Percentiles rank a stretch among this genome's conserved stretches.
These are phyloP conservation scores for Haplographium delicatum DNA, from an alignment of 495 filamentous ascomycete species.

Conservation along the genomic window DNA sequence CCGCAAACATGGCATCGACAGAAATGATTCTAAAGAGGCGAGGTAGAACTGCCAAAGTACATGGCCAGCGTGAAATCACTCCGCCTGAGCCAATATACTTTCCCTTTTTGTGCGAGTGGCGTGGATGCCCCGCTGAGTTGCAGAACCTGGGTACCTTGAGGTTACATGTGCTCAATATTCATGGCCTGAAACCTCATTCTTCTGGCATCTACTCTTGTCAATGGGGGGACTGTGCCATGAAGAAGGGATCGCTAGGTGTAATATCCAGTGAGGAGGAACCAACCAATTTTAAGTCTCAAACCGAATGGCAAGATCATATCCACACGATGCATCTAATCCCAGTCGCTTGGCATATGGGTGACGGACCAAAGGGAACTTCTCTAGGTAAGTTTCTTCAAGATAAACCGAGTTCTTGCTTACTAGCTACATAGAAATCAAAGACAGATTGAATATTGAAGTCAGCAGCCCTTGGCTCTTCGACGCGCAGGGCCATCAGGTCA, in stretches of 20 bases:
- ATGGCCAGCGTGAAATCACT: background rate
- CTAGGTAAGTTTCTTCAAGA: constrained; percentile 38
- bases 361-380: constrained; percentile 47
- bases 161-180: constrained; percentile 55
- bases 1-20: constrained; percentile 1
- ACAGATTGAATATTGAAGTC: background rate
- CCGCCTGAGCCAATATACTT: constrained; percentile 22
- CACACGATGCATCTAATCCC: constrained; percentile 44
- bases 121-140: constrained; percentile 54
- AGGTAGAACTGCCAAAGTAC: constrained; percentile 5
- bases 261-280: background rate
- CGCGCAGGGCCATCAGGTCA: constrained; percentile 11
- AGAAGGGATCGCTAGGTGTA: background rate
- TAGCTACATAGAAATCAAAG: background rate
- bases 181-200: constrained; percentile 27
- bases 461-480: constrained; percentile 14
- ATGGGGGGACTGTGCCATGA: constrained; percentile 40
- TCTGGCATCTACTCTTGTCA: constrained; percentile 30
- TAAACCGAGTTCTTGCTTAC: background rate
- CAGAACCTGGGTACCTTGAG: constrained; percentile 62
- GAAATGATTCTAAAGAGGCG: constrained; percentile 6
- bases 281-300: constrained; percentile 21
- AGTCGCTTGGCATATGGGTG: constrained; percentile 52
- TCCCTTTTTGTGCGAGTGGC: constrained; percentile 54
- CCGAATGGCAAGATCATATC: constrained; percentile 49